Evolutionary conservation across 805 yeast genomes (phyloP).

Genomic region (Starmerella floris): DNA sequence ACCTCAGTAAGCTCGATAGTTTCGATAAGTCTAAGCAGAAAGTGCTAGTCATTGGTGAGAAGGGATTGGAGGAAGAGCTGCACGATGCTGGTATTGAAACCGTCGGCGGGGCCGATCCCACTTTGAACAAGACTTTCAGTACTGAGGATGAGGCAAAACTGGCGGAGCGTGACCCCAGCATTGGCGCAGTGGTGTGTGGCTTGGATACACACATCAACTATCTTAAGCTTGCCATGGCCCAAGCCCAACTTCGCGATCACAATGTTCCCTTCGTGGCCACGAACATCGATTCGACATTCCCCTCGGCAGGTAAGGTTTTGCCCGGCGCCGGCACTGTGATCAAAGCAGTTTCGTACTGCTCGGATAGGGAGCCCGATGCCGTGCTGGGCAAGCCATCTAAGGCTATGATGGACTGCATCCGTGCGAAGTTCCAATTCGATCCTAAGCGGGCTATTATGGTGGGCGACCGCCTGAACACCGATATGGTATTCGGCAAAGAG

Average conservation of each 20-base stretch:
- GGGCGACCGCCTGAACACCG: conserved; percentile 92
- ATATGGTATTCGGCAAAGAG: conserved; percentile 77
- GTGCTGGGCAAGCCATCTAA: conserved; percentile 80
- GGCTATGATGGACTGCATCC: conserved; percentile 81
- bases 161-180: conserved; percentile 46
- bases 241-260: conserved; percentile 62
- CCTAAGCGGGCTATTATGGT: conserved; percentile 64
- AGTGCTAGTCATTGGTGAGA: conserved; percentile 81
- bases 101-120: conserved; percentile 72
- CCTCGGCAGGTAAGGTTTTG: conserved; percentile 67
- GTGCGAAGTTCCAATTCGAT: conserved; percentile 46
- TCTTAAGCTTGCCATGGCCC: conserved; percentile 63
- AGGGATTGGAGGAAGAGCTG: conserved; percentile 73
- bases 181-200: conserved; percentile 86
- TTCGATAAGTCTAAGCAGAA: conserved; percentile 56
- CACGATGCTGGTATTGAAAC: conserved; percentile 57
- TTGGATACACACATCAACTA: conserved; percentile 67
- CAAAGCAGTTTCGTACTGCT: conserved; percentile 56
- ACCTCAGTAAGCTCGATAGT: conserved; percentile 60
- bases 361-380: conserved; percentile 74
- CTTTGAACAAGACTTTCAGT: conserved; percentile 39
- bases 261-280: conserved; percentile 74
- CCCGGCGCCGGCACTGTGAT: conserved; percentile 95
- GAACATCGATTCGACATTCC: conserved; percentile 89
- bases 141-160: conserved; percentile 32